Conservation (phyloP, 257 asterid genomes). For the Apocynum venetum region DNA sequence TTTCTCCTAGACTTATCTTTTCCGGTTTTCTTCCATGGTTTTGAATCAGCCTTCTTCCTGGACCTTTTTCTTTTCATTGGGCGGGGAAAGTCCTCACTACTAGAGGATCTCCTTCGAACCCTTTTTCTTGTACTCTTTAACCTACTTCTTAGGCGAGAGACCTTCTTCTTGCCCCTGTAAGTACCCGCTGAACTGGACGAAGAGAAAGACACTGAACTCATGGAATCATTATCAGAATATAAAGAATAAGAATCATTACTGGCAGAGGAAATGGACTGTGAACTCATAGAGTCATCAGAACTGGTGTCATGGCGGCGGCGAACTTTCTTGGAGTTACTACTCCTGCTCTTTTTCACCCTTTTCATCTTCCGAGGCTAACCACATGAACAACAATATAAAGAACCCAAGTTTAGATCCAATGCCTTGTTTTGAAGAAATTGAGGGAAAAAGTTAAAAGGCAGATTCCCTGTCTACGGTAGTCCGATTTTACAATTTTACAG, state of each 20-base stretch:
- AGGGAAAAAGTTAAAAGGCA: background rate
- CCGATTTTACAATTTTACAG: background rate
- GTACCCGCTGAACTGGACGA: slow-evolving; percentile 28
- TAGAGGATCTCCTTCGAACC: slow-evolving; percentile 34
- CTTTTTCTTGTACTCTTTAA: slow-evolving; percentile 33
- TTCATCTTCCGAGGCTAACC: slow-evolving; percentile 43
- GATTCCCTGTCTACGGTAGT: background rate
- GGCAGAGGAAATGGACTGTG: slow-evolving; percentile 41
- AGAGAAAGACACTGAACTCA: slow-evolving; percentile 46
- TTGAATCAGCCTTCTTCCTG: slow-evolving; percentile 32
- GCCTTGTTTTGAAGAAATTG: background rate
- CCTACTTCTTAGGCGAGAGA: slow-evolving; percentile 19
- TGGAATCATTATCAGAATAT: slow-evolving; percentile 49
- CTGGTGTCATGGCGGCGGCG: slow-evolving; percentile 30
- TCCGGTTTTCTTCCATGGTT: slow-evolving; percentile 44
- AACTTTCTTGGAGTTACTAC: slow-evolving; percentile 49
- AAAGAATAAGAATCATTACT: slow-evolving; percentile 35
- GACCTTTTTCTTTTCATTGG: slow-evolving; percentile 53
- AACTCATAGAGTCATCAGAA: slow-evolving; percentile 33
- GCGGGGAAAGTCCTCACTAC: slow-evolving; percentile 26
- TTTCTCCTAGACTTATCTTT: slow-evolving; percentile 47
- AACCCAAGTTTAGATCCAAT: background rate
- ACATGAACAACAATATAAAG: slow-evolving; percentile 9
- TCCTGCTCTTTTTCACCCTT: slow-evolving; percentile 56
- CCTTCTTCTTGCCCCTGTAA: slow-evolving; percentile 39